Evolutionary conservation across 192 early-diverging fungal genomes (phyloP), one percentile per base, ranked within the genome.

Genomic region (Ambispora gerdemannii): DNA sequence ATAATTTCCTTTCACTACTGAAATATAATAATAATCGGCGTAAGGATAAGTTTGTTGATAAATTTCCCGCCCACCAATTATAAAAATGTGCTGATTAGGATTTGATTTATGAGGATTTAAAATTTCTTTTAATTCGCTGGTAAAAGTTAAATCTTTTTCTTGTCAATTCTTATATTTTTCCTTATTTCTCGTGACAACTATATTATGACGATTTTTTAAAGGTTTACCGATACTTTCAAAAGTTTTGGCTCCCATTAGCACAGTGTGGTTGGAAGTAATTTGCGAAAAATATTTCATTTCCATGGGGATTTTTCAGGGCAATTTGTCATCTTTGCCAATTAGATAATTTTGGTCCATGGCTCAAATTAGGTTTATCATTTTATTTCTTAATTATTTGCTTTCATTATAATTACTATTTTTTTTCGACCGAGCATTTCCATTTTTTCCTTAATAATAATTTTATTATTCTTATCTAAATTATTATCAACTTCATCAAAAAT

Each of bases 251-350:
- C 53, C 53, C 53, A 55, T 55, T 25, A 55, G 24, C 10, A 55
- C 53, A n/a, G 53, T 20, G 24, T 55, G 10, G 10, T 22, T 22
- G 6, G n/a, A 55, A 55, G 53, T 55, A 22, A 55, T 55, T 55
- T 55, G 53, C 25, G 53, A 55, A 55, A 55, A 55, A 22, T 55
- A 55, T 55, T 55, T 55, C 53, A 55, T 55, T 55, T 55, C 53
- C 7, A 22, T 22, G 25, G 53, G 53, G 24, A 55, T 25, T 55
- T 55, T 55, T 20, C 53, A 55, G 25, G 53, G 53, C 53, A 55
- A 55, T 22, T 25, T 55, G 24, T 55, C 24, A 22, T 55, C 53
- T 55, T 55, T 55, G 53, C 53, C 53, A 55, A 55, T 55, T 6
- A 55, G 53, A 20, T 55, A 55, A 22, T 55, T 55, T 55, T 55